Evolutionary conservation across 768 basidiomycete genomes (phyloP), one percentile per base, ranked within the genome.

Genomic region (Pleurotus sapidus): DNA sequence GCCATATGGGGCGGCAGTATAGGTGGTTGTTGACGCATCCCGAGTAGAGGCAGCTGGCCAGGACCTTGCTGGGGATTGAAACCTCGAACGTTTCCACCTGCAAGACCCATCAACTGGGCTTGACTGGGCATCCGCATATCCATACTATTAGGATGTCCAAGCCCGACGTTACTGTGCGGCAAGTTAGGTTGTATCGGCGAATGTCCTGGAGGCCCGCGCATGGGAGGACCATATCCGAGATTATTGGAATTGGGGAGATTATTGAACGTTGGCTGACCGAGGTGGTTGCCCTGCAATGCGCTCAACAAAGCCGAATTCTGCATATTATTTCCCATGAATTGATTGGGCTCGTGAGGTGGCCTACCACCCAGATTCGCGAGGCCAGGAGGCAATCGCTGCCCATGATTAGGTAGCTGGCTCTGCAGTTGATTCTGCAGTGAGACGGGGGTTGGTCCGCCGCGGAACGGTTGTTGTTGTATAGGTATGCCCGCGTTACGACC

Each of bases 331-430:
- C 76, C 71, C 64, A 84, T 72, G 63, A 86, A 87, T 62, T 89
- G 90, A 7, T 79, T 77, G 18, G 88, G 83, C 50, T 92, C 91
- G 61, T 91, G 89, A 2, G 90, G 90, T 20, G 89, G 90, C 5
- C 91, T 84, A 43, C 83, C 89, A 25, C 91, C 91, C 17, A 93
- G 80, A 64, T 91, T 91, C 11, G 91, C 90, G 39, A 93, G 74
- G 30, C 90, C 91, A 14, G 89, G 89, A 11, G 91, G 91, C 34
- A 93, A 72, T 43, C 89, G 82, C 64, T 88, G 87, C 56, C 78
- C 77, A 40, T 74, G 72, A 4, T 34, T 34, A 9, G 30, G 30
- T 3, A 34, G 30, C 30, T 34, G 30, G 34, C 74, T 73, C 40
- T 78, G 72, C 42, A 82, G 65, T 20, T 78, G 67, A 60, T 73